Base-by-base conservation (phyloP, 495 filamentous ascomycete genomes). In the Rusavskia elegans region DNA sequence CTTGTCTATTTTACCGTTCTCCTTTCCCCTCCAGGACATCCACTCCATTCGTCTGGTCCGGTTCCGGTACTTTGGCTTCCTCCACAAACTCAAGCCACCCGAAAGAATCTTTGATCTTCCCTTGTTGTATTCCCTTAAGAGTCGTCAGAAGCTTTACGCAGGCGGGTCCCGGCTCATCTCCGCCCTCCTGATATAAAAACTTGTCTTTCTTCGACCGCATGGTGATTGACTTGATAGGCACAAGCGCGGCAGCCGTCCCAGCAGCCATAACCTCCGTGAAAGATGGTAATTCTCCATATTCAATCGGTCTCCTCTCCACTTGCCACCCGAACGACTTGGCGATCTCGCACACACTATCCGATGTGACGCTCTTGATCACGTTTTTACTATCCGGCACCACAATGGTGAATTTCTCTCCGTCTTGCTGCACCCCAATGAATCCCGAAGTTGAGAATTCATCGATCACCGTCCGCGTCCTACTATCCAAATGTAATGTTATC, bases 391-490 rank as follows among this genome's bases (percentile, higher is more conserved):
- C 81, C 5, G 89, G 86, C 48, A 86, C 80, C 5, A 90, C 80
- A 0, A 95, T 63, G 16, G 78, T 89, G 16, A 83, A 71, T n/a
- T 72, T 53, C 2, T 74, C 68, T 0, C 75, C 74, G 1, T 78
- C 68, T 39, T 78, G 74, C 56, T 75, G 69, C 6, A 83, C 82
- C 0, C 85, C 89, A 50, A 94, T 79, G 55, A 95, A 93, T 1
- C 84, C 89, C 35, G 78, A 83, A 0, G 89, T 95, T 48, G 82
- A 87, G 56, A 95, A 95, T 69, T 95, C 89, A 57, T 95, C 89
- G 41, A 95, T 75, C 65, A 84, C 84, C 21, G 75, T 81, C 53
- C 86, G 75, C 13, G 77, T 83, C 64, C 78, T 77, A 60, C 85
- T 89, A 60, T 95, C 88, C 42, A 94, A 67, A 62, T 95, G 88